Percentiles rank a stretch among this genome's conserved stretches.
Evolutionary conservation across 306 rosid species (phyloP).

Genomic region (Quercus parvula): DNA sequence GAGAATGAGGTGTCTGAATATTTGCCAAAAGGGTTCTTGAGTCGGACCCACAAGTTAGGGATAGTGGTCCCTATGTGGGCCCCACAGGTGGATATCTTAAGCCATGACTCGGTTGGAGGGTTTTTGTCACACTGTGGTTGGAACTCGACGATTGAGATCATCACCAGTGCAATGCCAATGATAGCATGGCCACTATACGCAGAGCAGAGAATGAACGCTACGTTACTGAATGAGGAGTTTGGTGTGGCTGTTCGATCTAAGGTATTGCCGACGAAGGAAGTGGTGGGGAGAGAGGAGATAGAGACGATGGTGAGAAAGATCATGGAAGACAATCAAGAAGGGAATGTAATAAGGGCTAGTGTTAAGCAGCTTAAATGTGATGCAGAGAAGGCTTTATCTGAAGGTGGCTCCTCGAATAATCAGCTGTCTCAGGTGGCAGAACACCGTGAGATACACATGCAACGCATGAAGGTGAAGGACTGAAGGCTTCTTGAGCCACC

Average conservation of each 20-base stretch:
- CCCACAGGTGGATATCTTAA: background rate
- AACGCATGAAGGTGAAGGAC: too few species aligned
- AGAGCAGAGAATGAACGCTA: background rate
- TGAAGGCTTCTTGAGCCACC: too few species aligned
- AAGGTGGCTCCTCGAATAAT: too few species aligned
- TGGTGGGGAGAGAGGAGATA: too few species aligned
- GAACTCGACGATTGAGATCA: background rate
- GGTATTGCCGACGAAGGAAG: background rate
- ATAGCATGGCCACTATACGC: slow-evolving; percentile 1
- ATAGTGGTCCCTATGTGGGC: background rate
- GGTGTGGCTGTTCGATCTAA: background rate
- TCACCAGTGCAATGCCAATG: background rate
- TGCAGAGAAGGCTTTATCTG: too few species aligned
- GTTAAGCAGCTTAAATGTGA: too few species aligned
- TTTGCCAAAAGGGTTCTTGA: background rate
- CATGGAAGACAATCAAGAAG: too few species aligned
- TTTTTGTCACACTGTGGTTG: slow-evolving; percentile 1
- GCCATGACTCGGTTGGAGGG: background rate
- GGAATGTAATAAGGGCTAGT: too few species aligned
- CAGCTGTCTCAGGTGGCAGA: too few species aligned
- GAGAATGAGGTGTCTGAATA: background rate
- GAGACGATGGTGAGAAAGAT: too few species aligned
- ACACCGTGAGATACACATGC: too few species aligned
- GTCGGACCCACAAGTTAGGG: background rate
- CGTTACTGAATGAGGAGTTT: background rate